Base-by-base conservation (phyloP, 768 basidiomycete species). In the Leccinum variicolor region DNA sequence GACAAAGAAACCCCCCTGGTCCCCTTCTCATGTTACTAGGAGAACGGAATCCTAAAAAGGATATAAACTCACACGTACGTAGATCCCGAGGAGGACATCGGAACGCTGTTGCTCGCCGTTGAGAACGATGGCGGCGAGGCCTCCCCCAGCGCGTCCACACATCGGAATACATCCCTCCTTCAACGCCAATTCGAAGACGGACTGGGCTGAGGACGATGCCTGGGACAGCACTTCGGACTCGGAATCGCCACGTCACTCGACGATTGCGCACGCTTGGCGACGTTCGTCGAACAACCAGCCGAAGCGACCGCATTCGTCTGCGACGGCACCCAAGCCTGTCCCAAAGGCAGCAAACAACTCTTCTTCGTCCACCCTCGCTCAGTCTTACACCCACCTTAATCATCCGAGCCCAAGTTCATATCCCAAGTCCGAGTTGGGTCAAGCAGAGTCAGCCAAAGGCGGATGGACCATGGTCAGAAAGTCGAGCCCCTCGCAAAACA, bases 151-250 rank as follows among this genome's bases (percentile, higher is more conserved):
- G 50, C 80, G 87, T 50, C 89, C 88, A 47, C 88, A 90, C 74
- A 82, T 87, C 59, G 87, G 81, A 45, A 75, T 90, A 45, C 79
- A 83, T 58, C 76, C 86, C 6, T 70, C 64, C 31, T 69, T 69
- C 73, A 74, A 64, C 72, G 77, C 79, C 56, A 80, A 60, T 52
- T 78, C 74, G 63, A 81, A 73, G 56, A 71, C 73, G 51, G 88
- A 90, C 53, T 88, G 89, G 87, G 87, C 76, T n/a, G 90, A 91
- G 69, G 90, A 92, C 67, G 90, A 93, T 69, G 89, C 84, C 48
- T 93, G 90, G 90, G 90, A 92, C 74, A 88, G 86, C 64, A 79
- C 81, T 52, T 92, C 90, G 17, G 90, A 92, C 74, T 85, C 85
- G 48, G 89, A 90, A 72, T 85, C 82, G 54, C 82, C 81, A 56